Percentiles rank a stretch among this genome's conserved stretches.
These are phyloP conservation scores for Neopestalotiopsis sp. DNA, from an alignment of 2,329 filamentous ascomycete genomes.

Conservation along the genomic window DNA sequence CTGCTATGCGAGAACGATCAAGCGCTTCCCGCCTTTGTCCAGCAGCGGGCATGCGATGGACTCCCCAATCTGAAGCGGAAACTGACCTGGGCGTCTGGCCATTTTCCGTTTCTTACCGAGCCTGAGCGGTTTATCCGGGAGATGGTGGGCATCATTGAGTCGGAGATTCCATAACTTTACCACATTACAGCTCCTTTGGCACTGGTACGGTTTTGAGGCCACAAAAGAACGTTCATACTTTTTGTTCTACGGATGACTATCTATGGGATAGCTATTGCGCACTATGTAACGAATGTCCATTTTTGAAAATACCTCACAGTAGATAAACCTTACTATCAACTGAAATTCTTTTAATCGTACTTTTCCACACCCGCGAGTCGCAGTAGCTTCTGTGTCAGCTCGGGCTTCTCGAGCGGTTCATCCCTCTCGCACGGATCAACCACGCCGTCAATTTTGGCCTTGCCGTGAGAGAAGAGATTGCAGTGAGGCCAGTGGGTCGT, in stretches of 20 bases:
- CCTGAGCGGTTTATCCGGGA: neutral
- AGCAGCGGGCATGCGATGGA: neutral
- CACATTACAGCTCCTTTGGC: neutral
- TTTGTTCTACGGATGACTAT: too few relatives aligned
- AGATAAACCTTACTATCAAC: too few relatives aligned
- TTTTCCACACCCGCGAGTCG: constrained; percentile 38
- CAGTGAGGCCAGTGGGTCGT: constrained; percentile 45
- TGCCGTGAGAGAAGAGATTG: constrained; percentile 27
- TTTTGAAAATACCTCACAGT: too few relatives aligned
- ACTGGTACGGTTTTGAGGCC: too few relatives aligned
- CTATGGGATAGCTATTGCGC: too few relatives aligned
- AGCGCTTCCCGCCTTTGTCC: neutral
- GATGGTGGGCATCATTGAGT: neutral
- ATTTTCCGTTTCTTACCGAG: neutral
- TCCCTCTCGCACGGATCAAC: constrained; percentile 40
- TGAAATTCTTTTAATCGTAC: too few relatives aligned
- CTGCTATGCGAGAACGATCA: neutral
- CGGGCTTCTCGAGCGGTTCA: constrained; percentile 44
- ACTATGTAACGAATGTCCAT: too few relatives aligned
- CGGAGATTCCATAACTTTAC: neutral
- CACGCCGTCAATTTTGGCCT: constrained; percentile 40
- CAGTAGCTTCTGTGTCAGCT: constrained; percentile 38
- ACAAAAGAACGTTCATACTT: too few relatives aligned
- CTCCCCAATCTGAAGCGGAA: neutral
- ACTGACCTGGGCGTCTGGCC: neutral